Base-by-base conservation (phyloP, 2,329 filamentous ascomycete genomes). In the Penicillium sp. region DNA sequence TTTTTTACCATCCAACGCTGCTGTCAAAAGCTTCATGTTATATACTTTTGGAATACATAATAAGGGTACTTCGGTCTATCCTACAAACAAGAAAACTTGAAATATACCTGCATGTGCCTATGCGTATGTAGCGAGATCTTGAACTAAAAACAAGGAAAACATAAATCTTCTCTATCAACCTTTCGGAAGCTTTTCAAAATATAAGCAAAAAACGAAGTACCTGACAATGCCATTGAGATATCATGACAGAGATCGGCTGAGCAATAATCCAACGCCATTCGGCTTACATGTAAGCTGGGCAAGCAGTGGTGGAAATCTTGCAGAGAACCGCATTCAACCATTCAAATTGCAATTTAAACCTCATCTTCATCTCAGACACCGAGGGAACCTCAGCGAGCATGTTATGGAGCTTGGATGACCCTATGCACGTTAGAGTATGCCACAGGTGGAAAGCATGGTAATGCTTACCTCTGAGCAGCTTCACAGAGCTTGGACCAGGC, bases 361-460 rank as follows among this genome's bases (percentile, higher is more conserved):
- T 64, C 58, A 62, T 58, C 59, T 65, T 60, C 61, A 52, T 61
- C 58, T 64, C 59, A 60, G 57, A 53, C 57, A 50, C 62, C 43
- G 67, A 67, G 59, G 59, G 58, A 43, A 62, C 56, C 59, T 62
- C 58, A 61, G 66, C 69, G 60, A 67, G 63, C 57, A 70, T 66
- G 60, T 65, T 68, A 67, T 66, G 70, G 69, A 77, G 74, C 71
- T 75, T 75, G 73, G 74, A 77, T 75, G 74, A 72, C 68, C 73
- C 74, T 77, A 27, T n/a, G 16, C 6, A n/a, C 46, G 18, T 24
- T 9, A 22, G 36, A 52, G 31, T 9, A 10, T 22, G 7, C 9
- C 32, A 3, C 5, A 4, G 27, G 5, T 5, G 16, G 6, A 11
- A 21, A n/a, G 32, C 18, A 10, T 16, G 14, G 16, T 9, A 34